phyloP scores from a whole-genome alignment of 1,284 basidiomycete species.

The Boletus semigastroideus region DNA sequence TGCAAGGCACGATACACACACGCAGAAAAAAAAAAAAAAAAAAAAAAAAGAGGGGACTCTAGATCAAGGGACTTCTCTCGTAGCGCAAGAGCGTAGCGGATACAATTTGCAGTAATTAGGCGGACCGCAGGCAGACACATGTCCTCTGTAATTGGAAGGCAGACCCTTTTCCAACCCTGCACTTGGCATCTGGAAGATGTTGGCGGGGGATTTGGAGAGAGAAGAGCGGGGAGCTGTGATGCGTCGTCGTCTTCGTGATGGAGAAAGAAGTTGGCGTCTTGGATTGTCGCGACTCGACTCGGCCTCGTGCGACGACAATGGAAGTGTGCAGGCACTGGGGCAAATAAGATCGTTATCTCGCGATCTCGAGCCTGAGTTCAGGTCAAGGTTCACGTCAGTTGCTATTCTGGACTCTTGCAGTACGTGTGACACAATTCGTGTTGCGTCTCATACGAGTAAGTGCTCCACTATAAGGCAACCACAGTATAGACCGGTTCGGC shows the following conservation, averaged over 20 bases:
- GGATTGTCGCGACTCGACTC: slow-evolving; percentile 20
- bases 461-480: neutral
- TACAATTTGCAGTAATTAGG: slow-evolving; percentile 25
- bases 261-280: slow-evolving; percentile 26
- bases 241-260: slow-evolving; percentile 22
- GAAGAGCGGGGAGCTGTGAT: slow-evolving; percentile 22
- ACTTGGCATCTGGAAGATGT: slow-evolving; percentile 18
- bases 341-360: slow-evolving; percentile 30
- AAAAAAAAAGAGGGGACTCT: slow-evolving; percentile 17
- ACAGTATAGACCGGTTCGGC: neutral
- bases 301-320: slow-evolving; percentile 16
- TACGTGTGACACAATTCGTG: slow-evolving; percentile 11
- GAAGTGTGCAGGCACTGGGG: slow-evolving; percentile 9
- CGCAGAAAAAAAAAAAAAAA: slow-evolving; percentile 7
- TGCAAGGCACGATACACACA: neutral
- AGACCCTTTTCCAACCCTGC: slow-evolving; percentile 30
- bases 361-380: slow-evolving; percentile 26
- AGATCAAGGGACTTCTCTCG: slow-evolving; percentile 18
- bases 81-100: slow-evolving; percentile 29
- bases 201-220: slow-evolving; percentile 10
- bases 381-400: slow-evolving; percentile 26
- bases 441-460: slow-evolving; percentile 5
- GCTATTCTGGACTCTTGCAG: slow-evolving; percentile 12
- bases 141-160: slow-evolving; percentile 17
- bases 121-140: slow-evolving; percentile 33